These are phyloP conservation scores for Westerdykella sp. DNA, from an alignment of 2,329 filamentous ascomycete species.

Conservation along the genomic window DNA sequence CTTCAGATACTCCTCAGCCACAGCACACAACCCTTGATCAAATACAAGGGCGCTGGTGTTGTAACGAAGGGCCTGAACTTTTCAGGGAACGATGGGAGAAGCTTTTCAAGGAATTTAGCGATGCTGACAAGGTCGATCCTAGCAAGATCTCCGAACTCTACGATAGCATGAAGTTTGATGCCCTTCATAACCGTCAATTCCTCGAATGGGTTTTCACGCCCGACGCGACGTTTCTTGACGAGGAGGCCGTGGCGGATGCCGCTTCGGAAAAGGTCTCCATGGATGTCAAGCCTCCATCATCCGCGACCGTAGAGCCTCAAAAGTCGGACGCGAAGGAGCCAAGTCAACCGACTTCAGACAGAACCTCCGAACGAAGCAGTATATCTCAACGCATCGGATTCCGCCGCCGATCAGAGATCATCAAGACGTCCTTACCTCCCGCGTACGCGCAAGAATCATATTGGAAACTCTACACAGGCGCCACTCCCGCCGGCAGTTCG, in stretches of 20 bases:
- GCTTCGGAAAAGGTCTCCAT: conserved; percentile 26
- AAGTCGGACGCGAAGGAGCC: conserved; percentile 29
- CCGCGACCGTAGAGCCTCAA: conserved; percentile 27
- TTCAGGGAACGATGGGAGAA: conserved; percentile 99
- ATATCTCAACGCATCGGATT: conserved; percentile 48
- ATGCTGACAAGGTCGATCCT: conserved; percentile 95
- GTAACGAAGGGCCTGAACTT: conserved; percentile 86
- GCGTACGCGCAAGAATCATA: conserved; percentile 55
- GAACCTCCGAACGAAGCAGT: conserved; percentile 27
- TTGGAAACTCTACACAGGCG: conserved; percentile 83
- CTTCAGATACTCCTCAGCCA: conserved; percentile 28
- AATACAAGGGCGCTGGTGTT: conserved; percentile 92
- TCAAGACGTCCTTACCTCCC: conserved; percentile 18
- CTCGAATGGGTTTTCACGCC: conserved; percentile 97
- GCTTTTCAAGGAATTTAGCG: conserved; percentile 91
- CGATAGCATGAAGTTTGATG: conserved; percentile 99
- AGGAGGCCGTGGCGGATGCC: conserved; percentile 40
- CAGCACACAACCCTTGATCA: conserved; percentile 27
- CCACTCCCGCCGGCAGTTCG: conserved; percentile 38
- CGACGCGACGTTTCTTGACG: conserved; percentile 67
- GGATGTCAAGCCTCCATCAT: conserved; percentile 21
- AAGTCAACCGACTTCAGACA: conserved; percentile 30
- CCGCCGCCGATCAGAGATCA: conserved; percentile 46
- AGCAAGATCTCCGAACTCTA: conserved; percentile 98
- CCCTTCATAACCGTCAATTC: conserved; percentile 91